These are phyloP conservation scores for Pythium folliculosum DNA, from an alignment of 352 stramenopile genomes.

Conservation along the genomic window DNA sequence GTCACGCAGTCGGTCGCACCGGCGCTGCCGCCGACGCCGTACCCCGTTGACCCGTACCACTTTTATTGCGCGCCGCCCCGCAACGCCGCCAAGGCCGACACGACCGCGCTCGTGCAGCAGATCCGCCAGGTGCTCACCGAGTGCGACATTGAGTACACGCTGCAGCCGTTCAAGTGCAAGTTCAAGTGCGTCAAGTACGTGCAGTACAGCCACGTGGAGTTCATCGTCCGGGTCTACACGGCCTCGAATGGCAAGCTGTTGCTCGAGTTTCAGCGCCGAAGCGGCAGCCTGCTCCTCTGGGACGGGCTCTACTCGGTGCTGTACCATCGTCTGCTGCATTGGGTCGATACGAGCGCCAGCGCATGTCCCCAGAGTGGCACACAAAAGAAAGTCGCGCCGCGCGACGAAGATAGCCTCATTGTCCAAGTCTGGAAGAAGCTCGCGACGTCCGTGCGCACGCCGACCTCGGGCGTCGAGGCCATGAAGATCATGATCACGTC, in stretches of 20 bases:
- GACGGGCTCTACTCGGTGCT: conserved; percentile 79
- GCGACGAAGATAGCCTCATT: conserved; percentile 50
- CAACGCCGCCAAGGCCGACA: conserved; percentile 15
- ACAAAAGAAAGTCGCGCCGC: conserved; percentile 57
- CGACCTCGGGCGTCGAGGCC: conserved; percentile 71
- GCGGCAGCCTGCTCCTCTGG: conserved; percentile 75
- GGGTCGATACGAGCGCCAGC: conserved; percentile 48
- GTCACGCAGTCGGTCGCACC: conserved; percentile 42
- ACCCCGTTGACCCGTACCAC: conserved; percentile 82
- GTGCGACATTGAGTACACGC: conserved; percentile 66
- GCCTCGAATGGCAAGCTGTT: conserved; percentile 41
- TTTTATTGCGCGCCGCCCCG: conserved; percentile 54
- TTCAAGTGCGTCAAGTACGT: conserved; percentile 88
- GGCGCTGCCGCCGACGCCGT: conserved; percentile 56
- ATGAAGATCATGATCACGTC: conserved; percentile 89
- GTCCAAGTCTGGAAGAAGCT: conserved; percentile 65
- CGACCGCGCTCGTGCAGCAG: conserved; percentile 41
- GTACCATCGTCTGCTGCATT: conserved; percentile 53
- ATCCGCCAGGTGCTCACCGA: conserved; percentile 53
- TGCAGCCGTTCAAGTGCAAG: conserved; percentile 79
- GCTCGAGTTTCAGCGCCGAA: conserved; percentile 77
- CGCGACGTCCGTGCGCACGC: conserved; percentile 44
- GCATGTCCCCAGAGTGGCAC: conserved; percentile 69
- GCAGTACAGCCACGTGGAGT: conserved; percentile 84
- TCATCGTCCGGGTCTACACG: conserved; percentile 70